Evolutionary conservation across 805 yeast genomes (phyloP).

Genomic region (Starmerella floricola): DNA sequence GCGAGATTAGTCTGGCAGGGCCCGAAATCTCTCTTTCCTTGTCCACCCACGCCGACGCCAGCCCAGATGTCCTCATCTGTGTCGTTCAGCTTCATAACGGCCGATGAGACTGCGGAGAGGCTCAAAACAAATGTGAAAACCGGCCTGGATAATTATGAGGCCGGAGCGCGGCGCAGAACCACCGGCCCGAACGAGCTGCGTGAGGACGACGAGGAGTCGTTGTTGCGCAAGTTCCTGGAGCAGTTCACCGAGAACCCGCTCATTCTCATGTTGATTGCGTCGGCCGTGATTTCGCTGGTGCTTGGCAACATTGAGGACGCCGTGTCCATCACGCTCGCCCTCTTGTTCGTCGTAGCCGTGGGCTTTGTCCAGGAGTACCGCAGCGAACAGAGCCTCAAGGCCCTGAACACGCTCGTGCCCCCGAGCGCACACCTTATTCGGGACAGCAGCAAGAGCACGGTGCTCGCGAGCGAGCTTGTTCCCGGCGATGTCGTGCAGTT

Average conservation of each 20-base stretch:
- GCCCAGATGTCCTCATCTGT: slow-evolving; percentile 42
- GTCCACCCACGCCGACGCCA: neutral
- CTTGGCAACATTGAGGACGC: slow-evolving; percentile 98
- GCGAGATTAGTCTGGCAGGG: neutral
- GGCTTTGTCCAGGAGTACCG: slow-evolving; percentile 97
- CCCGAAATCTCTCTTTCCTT: neutral
- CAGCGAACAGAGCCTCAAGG: slow-evolving; percentile 88
- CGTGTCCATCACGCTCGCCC: slow-evolving; percentile 82
- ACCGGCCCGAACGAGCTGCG: slow-evolving; percentile 75
- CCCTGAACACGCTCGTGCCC: slow-evolving; percentile 84
- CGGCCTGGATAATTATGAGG: slow-evolving; percentile 62
- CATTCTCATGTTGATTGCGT: slow-evolving; percentile 75
- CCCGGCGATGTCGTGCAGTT: slow-evolving; percentile 94
- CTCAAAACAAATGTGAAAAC: slow-evolving; percentile 46
- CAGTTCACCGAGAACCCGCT: slow-evolving; percentile 86
- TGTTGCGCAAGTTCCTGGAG: slow-evolving; percentile 58
- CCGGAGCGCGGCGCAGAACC: slow-evolving; percentile 55
- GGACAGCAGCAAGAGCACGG: slow-evolving; percentile 64
- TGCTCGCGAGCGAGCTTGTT: slow-evolving; percentile 74
- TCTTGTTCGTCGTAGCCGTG: slow-evolving; percentile 84
- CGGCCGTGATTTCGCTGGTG: slow-evolving; percentile 72
- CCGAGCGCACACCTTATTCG: slow-evolving; percentile 91
- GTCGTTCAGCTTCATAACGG: slow-evolving; percentile 46
- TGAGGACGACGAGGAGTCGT: slow-evolving; percentile 63
- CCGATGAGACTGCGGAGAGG: slow-evolving; percentile 51